Conservation (phyloP, 495 filamentous ascomycete genomes). For the Cercophora sp. region DNA sequence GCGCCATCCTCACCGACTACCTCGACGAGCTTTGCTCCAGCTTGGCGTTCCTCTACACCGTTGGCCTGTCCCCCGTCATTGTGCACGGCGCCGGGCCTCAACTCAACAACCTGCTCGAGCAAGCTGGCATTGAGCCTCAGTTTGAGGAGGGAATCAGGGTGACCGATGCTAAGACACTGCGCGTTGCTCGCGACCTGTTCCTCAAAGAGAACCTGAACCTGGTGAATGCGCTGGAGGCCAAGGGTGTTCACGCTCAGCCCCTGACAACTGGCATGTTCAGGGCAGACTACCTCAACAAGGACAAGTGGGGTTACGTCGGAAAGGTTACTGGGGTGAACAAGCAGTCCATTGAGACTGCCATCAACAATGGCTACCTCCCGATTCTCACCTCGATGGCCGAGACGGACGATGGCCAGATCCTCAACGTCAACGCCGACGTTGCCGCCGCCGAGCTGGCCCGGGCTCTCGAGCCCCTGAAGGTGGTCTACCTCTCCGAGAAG, state of each 20-base stretch:
- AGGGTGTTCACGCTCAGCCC: constrained; percentile 87
- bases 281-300: constrained; percentile 90
- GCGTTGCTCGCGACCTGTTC: constrained; percentile 86
- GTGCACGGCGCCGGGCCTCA: constrained; percentile 96
- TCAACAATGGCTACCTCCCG: constrained; percentile 86
- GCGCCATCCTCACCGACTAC: constrained; percentile 95
- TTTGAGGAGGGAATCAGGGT: constrained; percentile 96
- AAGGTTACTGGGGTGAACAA: constrained; percentile 95
- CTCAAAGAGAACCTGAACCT: constrained; percentile 95
- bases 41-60: constrained; percentile 88
- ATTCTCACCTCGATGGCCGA: constrained; percentile 98
- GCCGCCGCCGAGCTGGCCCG: constrained; percentile 91
- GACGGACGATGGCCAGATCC: constrained; percentile 84
- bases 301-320: constrained; percentile 91
- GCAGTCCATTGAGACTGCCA: constrained; percentile 83
- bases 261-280: constrained; percentile 92
- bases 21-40: constrained; percentile 83
- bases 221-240: constrained; percentile 83
- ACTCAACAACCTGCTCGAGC: constrained; percentile 88
- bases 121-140: constrained; percentile 88
- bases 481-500: constrained; percentile 97
- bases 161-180: constrained; percentile 92
- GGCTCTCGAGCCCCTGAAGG: constrained; percentile 89
- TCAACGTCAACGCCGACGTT: constrained; percentile 98
- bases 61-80: constrained; percentile 92